A percentile compares a stretch with the other conserved stretches of the same genome.
Evolutionary conservation across 2,329 filamentous ascomycete species (phyloP).

Genomic region (Cercospora sesami): DNA sequence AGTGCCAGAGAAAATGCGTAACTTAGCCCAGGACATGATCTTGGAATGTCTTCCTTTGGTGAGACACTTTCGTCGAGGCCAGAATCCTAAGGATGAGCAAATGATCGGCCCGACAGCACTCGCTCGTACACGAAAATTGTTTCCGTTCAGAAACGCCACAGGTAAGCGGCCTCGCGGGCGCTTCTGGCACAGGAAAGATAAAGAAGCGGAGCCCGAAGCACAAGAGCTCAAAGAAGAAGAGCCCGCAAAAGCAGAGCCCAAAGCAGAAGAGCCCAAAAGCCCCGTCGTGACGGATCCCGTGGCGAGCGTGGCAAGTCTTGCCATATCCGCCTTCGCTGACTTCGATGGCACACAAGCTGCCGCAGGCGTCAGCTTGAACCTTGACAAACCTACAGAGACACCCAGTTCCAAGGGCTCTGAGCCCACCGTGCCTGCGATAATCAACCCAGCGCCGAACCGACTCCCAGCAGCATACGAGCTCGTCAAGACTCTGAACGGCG

Average conservation of each 20-base stretch:
- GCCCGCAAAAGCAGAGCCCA: not conserved
- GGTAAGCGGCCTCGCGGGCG: not conserved
- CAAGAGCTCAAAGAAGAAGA: not conserved
- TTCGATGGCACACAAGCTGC: slow-evolving; percentile 3
- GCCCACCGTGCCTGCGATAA: not conserved
- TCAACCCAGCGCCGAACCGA: not conserved
- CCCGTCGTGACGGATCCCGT: not conserved
- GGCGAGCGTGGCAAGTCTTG: not conserved
- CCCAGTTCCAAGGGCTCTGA: not conserved
- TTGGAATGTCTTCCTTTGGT: not conserved
- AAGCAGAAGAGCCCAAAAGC: too few relatives aligned
- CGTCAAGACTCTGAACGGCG: slow-evolving; percentile 4
- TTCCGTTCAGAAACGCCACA: not conserved
- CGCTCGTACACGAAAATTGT: not conserved
- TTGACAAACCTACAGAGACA: not conserved
- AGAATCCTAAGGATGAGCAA: not conserved
- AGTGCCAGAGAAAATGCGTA: not conserved
- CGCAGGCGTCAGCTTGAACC: not conserved
- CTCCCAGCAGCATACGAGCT: slow-evolving; percentile 15
- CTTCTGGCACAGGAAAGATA: not conserved
- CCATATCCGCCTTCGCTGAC: not conserved
- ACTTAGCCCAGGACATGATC: not conserved
- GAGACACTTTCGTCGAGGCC: not conserved
- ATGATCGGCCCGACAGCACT: not conserved
- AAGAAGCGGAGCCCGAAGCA: not conserved